phyloP scores from a whole-genome alignment of 2,329 filamentous ascomycete genomes.

The Scortechinia acanthostroma region DNA sequence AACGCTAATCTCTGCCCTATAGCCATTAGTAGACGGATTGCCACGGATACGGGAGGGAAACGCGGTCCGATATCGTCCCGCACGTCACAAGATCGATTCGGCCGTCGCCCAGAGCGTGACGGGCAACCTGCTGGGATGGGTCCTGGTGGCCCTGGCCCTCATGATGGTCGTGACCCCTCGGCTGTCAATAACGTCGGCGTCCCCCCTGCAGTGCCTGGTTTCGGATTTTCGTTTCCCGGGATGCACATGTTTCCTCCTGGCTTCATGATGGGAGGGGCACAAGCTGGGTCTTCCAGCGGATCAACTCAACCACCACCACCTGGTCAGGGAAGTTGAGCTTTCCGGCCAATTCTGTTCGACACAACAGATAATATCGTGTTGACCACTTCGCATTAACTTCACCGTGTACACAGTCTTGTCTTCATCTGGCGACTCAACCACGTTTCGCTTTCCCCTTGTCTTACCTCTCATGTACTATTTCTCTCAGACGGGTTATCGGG shows the following conservation, averaged over 20 bases:
- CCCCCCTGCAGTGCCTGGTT: slow-evolving; percentile 42
- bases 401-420: too few species aligned
- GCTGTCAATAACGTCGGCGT: slow-evolving; percentile 35
- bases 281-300: slow-evolving; percentile 15
- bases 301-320: slow-evolving; percentile 24
- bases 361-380: too few species aligned
- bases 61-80: slow-evolving; percentile 36
- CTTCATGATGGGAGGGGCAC: slow-evolving; percentile 30
- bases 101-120: slow-evolving; percentile 18
- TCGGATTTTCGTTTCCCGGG: slow-evolving; percentile 40
- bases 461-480: too few species aligned
- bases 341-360: too few species aligned
- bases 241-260: slow-evolving; percentile 37
- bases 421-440: too few species aligned
- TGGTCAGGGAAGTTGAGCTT: slow-evolving; percentile 21
- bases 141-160: slow-evolving; percentile 11
- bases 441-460: too few species aligned
- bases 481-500: too few species aligned
- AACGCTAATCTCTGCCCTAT: slow-evolving; percentile 97
- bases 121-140: slow-evolving; percentile 18
- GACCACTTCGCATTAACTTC: too few species aligned
- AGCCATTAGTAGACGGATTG: slow-evolving; percentile 41
- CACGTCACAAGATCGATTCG: slow-evolving; percentile 16
- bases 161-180: slow-evolving; percentile 6
- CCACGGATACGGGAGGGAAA: slow-evolving; percentile 37